Conservation (phyloP, 2,329 filamentous ascomycete genomes). For the Beauveria rudraprayagi region DNA sequence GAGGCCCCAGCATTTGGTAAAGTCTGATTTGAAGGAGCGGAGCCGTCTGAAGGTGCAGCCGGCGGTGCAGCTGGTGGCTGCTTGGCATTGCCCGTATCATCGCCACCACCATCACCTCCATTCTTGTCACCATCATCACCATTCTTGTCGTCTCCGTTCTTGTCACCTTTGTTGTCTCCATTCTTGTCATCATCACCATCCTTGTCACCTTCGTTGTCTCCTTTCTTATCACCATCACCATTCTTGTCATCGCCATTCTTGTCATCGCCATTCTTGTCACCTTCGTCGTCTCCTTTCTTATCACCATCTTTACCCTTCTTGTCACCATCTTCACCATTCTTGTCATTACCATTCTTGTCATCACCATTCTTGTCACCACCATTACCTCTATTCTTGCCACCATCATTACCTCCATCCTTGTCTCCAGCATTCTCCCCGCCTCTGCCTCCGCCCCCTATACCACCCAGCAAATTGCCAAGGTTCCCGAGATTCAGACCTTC, state of each 20-base stretch:
- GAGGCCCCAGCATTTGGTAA: too few relatives aligned
- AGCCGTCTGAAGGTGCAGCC: too few relatives aligned
- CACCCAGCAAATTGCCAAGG: neutral
- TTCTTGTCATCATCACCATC: neutral
- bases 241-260: neutral
- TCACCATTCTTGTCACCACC: neutral
- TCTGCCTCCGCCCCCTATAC: neutral
- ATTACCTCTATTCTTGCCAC: neutral
- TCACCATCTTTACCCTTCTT: neutral
- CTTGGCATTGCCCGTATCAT: neutral
- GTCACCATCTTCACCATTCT: neutral
- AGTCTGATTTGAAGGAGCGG: too few relatives aligned
- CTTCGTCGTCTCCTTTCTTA: neutral
- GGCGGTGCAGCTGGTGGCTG: neutral
- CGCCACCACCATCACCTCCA: neutral
- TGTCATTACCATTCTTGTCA: neutral
- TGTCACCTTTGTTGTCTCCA: neutral
- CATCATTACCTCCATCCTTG: neutral
- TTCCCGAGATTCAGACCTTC: neutral
- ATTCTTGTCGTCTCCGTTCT: neutral
- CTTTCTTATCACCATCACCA: neutral
- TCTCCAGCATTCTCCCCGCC: neutral
- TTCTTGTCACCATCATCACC: neutral
- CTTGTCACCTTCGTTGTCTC: neutral
- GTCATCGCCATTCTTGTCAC: neutral